Conservation (phyloP, 1,284 basidiomycete species). For the Ceratorhiza oryzae-sativae region DNA sequence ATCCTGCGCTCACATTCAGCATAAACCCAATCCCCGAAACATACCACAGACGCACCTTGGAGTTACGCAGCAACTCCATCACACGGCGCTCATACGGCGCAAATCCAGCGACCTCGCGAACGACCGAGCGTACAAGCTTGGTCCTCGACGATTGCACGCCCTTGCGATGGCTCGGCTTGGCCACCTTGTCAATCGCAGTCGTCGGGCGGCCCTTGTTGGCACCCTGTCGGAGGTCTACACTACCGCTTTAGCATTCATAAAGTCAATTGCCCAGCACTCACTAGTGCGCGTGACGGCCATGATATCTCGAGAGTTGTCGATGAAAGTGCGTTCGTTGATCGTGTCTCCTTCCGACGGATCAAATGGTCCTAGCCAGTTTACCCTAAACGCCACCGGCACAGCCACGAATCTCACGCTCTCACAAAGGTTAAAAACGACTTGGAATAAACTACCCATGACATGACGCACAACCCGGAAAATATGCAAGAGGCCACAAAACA, state of each 20-base stretch:
- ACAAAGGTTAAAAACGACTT: neutral
- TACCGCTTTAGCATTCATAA: too few species aligned
- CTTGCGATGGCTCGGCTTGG: conserved; percentile 92
- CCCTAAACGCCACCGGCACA: conserved; percentile 20
- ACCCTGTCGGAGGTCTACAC: conserved; percentile 85
- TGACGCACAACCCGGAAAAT: neutral
- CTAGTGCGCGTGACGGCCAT: conserved; percentile 32
- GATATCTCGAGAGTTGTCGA: conserved; percentile 1
- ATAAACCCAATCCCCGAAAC: neutral
- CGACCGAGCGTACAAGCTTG: conserved; percentile 88
- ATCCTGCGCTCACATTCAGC: conserved; percentile 62
- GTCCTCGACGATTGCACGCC: conserved; percentile 85
- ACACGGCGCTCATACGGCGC: conserved; percentile 98
- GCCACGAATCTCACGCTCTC: neutral
- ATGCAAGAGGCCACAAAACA: neutral
- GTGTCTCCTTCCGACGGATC: conserved; percentile 13
- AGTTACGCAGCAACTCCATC: conserved; percentile 99
- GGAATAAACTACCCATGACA: conserved; percentile 16
- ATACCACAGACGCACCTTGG: conserved; percentile 72
- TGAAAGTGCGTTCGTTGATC: conserved; percentile 9
- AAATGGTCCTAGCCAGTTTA: conserved; percentile 29
- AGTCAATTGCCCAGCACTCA: neutral
- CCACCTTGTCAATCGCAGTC: conserved; percentile 79
- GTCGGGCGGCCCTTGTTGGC: conserved; percentile 94
- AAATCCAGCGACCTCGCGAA: conserved; percentile 97